A percentile compares a stretch with the other conserved stretches of the same genome.
These are phyloP conservation scores for Blastobotrys niveus DNA, from an alignment of 1,139 yeast species.

Conservation along the genomic window DNA sequence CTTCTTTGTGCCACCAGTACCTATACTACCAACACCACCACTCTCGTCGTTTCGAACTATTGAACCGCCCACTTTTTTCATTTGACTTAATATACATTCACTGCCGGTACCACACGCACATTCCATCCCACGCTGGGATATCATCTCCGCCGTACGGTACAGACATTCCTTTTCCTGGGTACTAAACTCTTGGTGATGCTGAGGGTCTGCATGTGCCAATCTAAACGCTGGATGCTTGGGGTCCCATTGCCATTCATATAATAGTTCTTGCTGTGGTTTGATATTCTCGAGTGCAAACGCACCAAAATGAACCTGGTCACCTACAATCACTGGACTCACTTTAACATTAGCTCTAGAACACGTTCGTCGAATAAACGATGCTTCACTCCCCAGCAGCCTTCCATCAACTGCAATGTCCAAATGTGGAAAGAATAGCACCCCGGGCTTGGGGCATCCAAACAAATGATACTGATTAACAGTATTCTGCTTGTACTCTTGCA, in stretches of 20 bases:
- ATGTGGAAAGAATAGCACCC: conserved; percentile 51
- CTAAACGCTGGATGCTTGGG: conserved; percentile 62
- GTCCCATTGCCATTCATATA: conserved; percentile 90
- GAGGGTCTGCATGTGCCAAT: conserved; percentile 40
- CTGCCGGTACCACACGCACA: conserved; percentile 53
- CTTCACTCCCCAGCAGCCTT: conserved; percentile 68
- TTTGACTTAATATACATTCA: conserved; percentile 26
- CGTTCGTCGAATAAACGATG: conserved; percentile 69
- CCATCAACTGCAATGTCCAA: conserved; percentile 68
- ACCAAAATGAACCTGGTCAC: conserved; percentile 47
- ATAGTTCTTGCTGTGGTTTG: conserved; percentile 57
- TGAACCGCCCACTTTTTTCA: conserved; percentile 22
- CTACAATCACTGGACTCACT: conserved; percentile 49
- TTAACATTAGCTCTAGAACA: conserved; percentile 68
- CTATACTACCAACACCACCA: conserved; percentile 6
- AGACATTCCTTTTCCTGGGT: conserved; percentile 26
- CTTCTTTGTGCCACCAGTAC: conserved; percentile 7
- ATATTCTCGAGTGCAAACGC: conserved; percentile 56
- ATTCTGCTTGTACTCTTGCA: conserved; percentile 56
- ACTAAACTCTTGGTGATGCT: conserved; percentile 24
- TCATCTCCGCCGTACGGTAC: conserved; percentile 21
- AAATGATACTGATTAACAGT: conserved; percentile 67
- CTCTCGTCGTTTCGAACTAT: background rate
- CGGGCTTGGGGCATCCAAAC: conserved; percentile 85
- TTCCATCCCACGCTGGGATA: conserved; percentile 49